A percentile compares a stretch with the other conserved stretches of the same genome.
phyloP scores from a whole-genome alignment of 2,329 filamentous ascomycete species.

The Talaromyces sp. region DNA sequence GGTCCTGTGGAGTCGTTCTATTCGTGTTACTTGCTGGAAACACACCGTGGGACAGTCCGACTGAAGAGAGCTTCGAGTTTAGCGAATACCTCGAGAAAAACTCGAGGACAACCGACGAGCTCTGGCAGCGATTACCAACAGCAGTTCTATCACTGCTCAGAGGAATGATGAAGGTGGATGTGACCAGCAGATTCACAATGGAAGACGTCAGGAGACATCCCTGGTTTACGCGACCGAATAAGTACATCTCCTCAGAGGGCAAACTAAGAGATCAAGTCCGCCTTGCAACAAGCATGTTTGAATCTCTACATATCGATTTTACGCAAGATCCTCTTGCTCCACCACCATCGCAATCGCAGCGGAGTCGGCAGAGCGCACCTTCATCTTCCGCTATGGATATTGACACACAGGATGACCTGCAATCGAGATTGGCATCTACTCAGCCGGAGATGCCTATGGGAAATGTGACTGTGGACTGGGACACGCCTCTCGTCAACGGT shows the following conservation, averaged over 20 bases:
- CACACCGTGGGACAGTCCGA: conserved; percentile 95
- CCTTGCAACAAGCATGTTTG: conserved; percentile 92
- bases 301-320: conserved; percentile 85
- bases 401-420: conserved; percentile 34
- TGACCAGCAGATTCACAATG: conserved; percentile 72
- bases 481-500: conserved; percentile 57
- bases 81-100: conserved; percentile 76
- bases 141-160: conserved; percentile 75
- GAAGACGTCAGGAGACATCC: conserved; percentile 83
- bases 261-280: conserved; percentile 71
- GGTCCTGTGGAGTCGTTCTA: conserved; percentile 96
- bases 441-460: conserved; percentile 74
- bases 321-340: conserved; percentile 58
- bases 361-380: conserved; percentile 38
- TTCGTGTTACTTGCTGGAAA: conserved; percentile 95
- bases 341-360: conserved; percentile 33
- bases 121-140: conserved; percentile 74
- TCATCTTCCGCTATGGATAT: conserved; percentile 58
- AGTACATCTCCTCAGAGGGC: conserved; percentile 68
- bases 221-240: conserved; percentile 85
- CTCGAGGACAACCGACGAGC: conserved; percentile 74
- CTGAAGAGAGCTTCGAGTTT: conserved; percentile 80
- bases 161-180: conserved; percentile 85
- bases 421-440: conserved; percentile 64
- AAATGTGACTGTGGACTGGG: conserved; percentile 82